phyloP scores from a whole-genome alignment of 305 asterid species.

The Lippia alba region DNA sequence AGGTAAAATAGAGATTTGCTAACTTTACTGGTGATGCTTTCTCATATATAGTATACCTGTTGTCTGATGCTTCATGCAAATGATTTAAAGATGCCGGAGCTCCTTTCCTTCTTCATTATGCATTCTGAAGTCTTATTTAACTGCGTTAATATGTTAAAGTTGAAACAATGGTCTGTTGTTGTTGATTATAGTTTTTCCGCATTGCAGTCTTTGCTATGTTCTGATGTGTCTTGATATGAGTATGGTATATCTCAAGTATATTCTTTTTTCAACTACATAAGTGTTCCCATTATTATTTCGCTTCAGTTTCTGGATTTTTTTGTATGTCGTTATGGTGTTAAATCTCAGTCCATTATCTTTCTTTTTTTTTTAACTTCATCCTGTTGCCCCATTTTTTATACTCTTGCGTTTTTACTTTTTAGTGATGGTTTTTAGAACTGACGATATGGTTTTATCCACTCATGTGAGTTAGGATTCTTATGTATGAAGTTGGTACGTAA shows the following conservation, averaged over 20 bases:
- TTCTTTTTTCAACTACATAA: too few species aligned
- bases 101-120: slow-evolving; percentile 5
- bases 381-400: background rate
- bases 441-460: background rate
- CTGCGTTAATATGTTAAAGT: slow-evolving; percentile 3
- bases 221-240: background rate
- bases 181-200: background rate
- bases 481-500: background rate
- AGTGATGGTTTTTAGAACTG: background rate
- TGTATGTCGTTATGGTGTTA: background rate
- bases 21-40: slow-evolving; percentile 12
- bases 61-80: slow-evolving; percentile 14
- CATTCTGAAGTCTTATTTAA: slow-evolving; percentile 1
- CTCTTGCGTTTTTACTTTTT: background rate
- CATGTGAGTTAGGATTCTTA: background rate
- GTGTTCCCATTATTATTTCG: background rate
- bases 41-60: slow-evolving; percentile 7
- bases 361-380: background rate
- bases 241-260: background rate
- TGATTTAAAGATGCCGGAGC: background rate
- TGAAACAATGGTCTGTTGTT: slow-evolving; percentile 5
- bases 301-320: background rate
- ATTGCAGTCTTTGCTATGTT: background rate
- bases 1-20: slow-evolving; percentile 1
- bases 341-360: background rate